A percentile compares a stretch with the other conserved stretches of the same genome.
Conservation (phyloP, 164 flowering plant genomes). For the Berberis vulgaris region DNA sequence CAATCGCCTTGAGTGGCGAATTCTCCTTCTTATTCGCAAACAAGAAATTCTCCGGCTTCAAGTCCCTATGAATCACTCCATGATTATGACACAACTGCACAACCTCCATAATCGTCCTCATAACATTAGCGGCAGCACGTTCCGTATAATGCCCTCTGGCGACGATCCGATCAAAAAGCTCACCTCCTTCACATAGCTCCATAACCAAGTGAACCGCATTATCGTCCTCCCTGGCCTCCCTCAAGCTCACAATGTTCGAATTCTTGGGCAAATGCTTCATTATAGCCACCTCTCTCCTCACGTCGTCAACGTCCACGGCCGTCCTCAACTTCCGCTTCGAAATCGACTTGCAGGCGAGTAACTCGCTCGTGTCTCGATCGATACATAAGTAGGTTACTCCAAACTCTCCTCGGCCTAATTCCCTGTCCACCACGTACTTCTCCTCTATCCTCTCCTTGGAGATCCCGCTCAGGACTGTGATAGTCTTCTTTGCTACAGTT, state of each 20-base stretch:
- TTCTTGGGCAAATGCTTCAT: constrained; percentile 46
- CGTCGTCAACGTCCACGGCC: constrained; percentile 84
- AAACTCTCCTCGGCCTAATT: constrained; percentile 74
- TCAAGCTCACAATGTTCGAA: constrained; percentile 69
- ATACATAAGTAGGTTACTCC: constrained; percentile 85
- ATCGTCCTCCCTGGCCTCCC: constrained; percentile 87
- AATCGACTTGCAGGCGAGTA: no score
- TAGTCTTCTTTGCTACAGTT: constrained; percentile 26
- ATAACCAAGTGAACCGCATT: constrained; percentile 92
- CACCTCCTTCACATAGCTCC: constrained; percentile 95
- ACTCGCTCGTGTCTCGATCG: constrained; percentile 27
- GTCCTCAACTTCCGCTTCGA: constrained; percentile 71
- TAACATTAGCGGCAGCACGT: constrained; percentile 75
- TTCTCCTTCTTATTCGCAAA: no score
- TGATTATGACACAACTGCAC: constrained; percentile 87
- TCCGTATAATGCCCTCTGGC: constrained; percentile 90
- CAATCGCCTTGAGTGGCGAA: no score
- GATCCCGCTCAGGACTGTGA: constrained; percentile 39
- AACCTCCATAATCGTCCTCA: constrained; percentile 76
- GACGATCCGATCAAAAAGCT: constrained; percentile 19
- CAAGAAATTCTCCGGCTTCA: no score
- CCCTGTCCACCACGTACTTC: no score
- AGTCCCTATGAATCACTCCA: no score
- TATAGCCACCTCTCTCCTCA: constrained; percentile 51
- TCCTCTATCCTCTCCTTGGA: constrained; percentile 31